Conservation (phyloP, 345 rosid genomes). For the Anastatica hierochuntica region DNA sequence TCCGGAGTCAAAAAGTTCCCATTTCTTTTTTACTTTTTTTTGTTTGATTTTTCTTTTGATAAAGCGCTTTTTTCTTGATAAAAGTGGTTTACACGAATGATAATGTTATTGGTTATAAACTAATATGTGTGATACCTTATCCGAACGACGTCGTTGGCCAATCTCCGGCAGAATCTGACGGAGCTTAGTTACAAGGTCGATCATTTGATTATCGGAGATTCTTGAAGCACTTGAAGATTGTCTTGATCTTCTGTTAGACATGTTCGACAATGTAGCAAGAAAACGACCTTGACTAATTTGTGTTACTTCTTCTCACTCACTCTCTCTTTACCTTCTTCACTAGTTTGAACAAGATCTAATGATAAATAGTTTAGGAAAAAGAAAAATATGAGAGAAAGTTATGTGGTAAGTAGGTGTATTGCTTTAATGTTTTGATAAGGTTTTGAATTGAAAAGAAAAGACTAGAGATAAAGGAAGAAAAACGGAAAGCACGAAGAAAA, state of each 20-base stretch:
- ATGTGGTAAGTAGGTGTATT: conserved; percentile 15
- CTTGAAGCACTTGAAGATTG: conserved; percentile 48
- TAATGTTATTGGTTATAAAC: background rate
- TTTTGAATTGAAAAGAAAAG: background rate
- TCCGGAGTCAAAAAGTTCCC: conserved; percentile 23
- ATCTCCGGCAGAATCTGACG: conserved; percentile 86
- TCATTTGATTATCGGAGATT: conserved; percentile 87
- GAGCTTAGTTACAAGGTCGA: conserved; percentile 72
- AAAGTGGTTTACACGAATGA: background rate
- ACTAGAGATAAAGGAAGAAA: no score
- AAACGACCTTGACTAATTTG: background rate
- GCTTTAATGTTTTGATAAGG: conserved; percentile 11
- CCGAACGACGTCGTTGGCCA: conserved; percentile 58
- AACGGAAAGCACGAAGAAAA: conserved; percentile 1
- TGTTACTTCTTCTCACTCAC: background rate
- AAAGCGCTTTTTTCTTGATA: background rate
- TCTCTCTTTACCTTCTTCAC: no score
- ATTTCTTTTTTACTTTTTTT: conserved; percentile 9
- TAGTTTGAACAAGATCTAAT: background rate
- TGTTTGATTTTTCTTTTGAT: conserved; percentile 9
- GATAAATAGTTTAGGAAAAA: no score
- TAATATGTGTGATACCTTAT: conserved; percentile 47
- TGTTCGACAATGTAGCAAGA: conserved; percentile 20
- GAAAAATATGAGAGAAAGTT: no score
- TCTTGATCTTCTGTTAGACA: conserved; percentile 89